A percentile compares a stretch with the other conserved stretches of the same genome.
Conservation (phyloP, 2,329 filamentous ascomycete species). For the Fonsecaea monophora region DNA sequence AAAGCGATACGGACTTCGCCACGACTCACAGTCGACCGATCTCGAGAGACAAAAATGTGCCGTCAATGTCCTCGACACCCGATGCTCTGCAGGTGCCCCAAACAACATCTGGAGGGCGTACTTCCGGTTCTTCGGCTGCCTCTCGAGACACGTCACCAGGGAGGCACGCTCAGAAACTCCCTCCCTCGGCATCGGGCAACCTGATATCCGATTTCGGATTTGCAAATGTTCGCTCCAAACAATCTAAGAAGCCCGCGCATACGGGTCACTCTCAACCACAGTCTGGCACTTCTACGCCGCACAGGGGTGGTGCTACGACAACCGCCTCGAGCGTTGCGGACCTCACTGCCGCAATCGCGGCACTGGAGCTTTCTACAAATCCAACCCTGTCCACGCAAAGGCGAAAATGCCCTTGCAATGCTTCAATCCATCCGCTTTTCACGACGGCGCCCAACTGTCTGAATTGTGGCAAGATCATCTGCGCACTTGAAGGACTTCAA, state of each 20-base stretch:
- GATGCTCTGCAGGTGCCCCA: slow-evolving; percentile 54
- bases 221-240: slow-evolving; percentile 65
- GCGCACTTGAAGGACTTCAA: slow-evolving; percentile 89
- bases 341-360: slow-evolving; percentile 78
- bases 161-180: slow-evolving; percentile 53
- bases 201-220: slow-evolving; percentile 76
- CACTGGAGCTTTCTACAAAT: slow-evolving; percentile 90
- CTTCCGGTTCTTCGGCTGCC: slow-evolving; percentile 52
- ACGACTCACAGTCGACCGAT: not conserved
- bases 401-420: slow-evolving; percentile 82
- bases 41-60: slow-evolving; percentile 49
- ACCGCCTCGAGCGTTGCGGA: slow-evolving; percentile 60
- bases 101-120: slow-evolving; percentile 45
- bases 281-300: slow-evolving; percentile 75
- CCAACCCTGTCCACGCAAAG: slow-evolving; percentile 70
- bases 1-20: slow-evolving; percentile 37
- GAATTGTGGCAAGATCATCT: slow-evolving; percentile 92
- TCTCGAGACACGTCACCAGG: slow-evolving; percentile 53
- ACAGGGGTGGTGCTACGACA: slow-evolving; percentile 56
- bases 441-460: slow-evolving; percentile 92
- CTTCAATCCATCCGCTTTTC: slow-evolving; percentile 83
- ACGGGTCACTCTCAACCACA: slow-evolving; percentile 46
- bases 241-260: slow-evolving; percentile 61
- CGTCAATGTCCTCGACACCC: slow-evolving; percentile 60
- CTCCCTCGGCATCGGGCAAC: slow-evolving; percentile 74